Evolutionary conservation across 768 basidiomycete genomes (phyloP).

Genomic region (Antrodiella citrinella): DNA sequence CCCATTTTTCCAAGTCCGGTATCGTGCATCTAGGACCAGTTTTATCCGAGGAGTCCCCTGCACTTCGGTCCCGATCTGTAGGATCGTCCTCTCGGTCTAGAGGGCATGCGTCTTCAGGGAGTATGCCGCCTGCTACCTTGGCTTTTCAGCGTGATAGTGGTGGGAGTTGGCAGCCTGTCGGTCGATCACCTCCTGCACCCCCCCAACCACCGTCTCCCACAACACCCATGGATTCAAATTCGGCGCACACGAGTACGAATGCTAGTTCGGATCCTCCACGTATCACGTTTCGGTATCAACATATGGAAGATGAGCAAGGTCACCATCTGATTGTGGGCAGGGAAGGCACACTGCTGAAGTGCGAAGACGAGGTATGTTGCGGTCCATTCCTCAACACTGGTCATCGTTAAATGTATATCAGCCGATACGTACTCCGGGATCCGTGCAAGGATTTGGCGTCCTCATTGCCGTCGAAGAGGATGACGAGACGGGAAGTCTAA

Average conservation of each 20-base stretch:
- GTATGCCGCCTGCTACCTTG: background rate
- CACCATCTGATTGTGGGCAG: conserved; percentile 64
- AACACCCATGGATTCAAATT: conserved; percentile 7
- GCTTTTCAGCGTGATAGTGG: background rate
- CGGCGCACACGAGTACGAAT: conserved; percentile 10
- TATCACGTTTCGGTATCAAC: conserved; percentile 58
- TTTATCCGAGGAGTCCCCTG: conserved; percentile 8
- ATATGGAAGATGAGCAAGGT: conserved; percentile 54
- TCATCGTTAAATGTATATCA: conserved; percentile 16
- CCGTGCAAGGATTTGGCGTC: conserved; percentile 79
- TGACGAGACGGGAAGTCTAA: conserved; percentile 40
- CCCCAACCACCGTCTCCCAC: conserved; percentile 5
- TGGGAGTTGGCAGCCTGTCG: conserved; percentile 1
- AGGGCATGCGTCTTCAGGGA: background rate
- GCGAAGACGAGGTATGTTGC: conserved; percentile 60
- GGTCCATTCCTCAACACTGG: background rate
- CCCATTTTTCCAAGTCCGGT: conserved; percentile 21
- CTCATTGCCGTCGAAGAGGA: conserved; percentile 62
- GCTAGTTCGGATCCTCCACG: conserved; percentile 26
- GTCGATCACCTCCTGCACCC: conserved; percentile 7
- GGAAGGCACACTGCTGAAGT: conserved; percentile 55
- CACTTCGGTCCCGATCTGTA: conserved; percentile 5
- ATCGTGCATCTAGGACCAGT: conserved; percentile 22
- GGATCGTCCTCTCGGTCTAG: conserved; percentile 4
- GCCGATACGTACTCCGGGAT: conserved; percentile 78